These are phyloP conservation scores for Nakazawaea holstii DNA, from an alignment of 805 yeast species.

Conservation along the genomic window DNA sequence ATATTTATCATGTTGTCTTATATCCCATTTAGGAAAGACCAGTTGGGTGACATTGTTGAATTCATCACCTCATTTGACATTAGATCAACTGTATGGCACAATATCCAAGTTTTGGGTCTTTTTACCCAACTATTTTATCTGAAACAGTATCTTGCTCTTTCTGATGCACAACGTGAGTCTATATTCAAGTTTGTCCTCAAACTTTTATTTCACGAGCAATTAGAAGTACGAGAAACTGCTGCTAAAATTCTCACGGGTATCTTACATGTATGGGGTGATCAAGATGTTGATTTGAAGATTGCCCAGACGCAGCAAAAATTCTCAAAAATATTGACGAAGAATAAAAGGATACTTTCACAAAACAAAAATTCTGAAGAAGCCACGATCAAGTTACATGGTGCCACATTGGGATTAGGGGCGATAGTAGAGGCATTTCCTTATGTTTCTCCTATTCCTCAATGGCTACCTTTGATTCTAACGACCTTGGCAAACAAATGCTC, in stretches of 20 bases:
- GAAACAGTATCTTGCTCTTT: conserved; percentile 55
- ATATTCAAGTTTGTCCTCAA: conserved; percentile 48
- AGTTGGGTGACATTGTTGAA: conserved; percentile 36
- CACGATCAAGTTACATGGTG: conserved; percentile 63
- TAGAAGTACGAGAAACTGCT: conserved; percentile 73
- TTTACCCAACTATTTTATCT: conserved; percentile 69
- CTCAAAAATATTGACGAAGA: conserved; percentile 34
- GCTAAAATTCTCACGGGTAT: conserved; percentile 75
- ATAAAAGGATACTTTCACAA: conserved; percentile 16
- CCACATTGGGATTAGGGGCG: conserved; percentile 85
- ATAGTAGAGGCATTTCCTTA: conserved; percentile 87
- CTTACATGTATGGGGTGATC: conserved; percentile 57
- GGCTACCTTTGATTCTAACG: conserved; percentile 77
- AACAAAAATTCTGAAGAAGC: conserved; percentile 33
- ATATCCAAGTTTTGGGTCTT: conserved; percentile 58
- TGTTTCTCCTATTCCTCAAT: conserved; percentile 81
- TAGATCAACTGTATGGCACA: conserved; percentile 46
- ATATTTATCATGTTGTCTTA: conserved; percentile 42
- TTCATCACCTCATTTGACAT: conserved; percentile 35
- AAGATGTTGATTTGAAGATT: conserved; percentile 31
- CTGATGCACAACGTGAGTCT: conserved; percentile 36
- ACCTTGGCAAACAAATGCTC: conserved; percentile 66
- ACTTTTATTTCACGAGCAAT: conserved; percentile 54
- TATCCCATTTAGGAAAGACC: conserved; percentile 36
- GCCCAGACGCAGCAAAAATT: conserved; percentile 39